These are phyloP conservation scores for Leccinum pellstonianum DNA, from an alignment of 768 basidiomycete species.

Conservation along the genomic window DNA sequence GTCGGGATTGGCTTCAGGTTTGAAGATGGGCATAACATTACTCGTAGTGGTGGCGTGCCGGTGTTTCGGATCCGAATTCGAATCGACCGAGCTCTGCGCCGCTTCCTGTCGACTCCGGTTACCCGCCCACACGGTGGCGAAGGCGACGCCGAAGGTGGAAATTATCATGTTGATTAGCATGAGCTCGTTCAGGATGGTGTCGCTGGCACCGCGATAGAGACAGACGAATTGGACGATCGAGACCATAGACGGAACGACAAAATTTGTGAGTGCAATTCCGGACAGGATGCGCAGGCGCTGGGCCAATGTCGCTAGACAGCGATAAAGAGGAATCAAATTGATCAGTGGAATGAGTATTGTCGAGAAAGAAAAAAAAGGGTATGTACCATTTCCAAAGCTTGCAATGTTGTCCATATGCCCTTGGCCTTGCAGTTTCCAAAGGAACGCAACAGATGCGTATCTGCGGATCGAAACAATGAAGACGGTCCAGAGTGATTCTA, in stretches of 20 bases:
- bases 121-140: conserved; percentile 7
- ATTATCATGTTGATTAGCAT: conserved; percentile 10
- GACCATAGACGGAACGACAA: conserved; percentile 32
- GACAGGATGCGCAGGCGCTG: conserved; percentile 28
- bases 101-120: not conserved
- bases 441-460: conserved; percentile 11
- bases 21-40: not conserved
- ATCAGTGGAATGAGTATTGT: not conserved
- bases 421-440: conserved; percentile 10
- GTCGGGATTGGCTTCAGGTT: not conserved
- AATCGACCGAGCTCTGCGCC: not conserved
- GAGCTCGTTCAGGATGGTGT: not conserved
- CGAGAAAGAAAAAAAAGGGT: not conserved
- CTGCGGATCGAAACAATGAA: not conserved
- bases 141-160: conserved; percentile 13
- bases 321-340: not conserved
- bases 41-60: not conserved
- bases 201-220: not conserved
- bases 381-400: not conserved
- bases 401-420: not conserved
- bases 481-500: not conserved
- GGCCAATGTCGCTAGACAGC: conserved; percentile 15
- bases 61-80: not conserved
- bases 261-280: conserved; percentile 34
- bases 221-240: conserved; percentile 23